A percentile compares a stretch with the other conserved stretches of the same genome.
phyloP scores from a whole-genome alignment of 2,329 filamentous ascomycete species.

The Macrophomina tecta region DNA sequence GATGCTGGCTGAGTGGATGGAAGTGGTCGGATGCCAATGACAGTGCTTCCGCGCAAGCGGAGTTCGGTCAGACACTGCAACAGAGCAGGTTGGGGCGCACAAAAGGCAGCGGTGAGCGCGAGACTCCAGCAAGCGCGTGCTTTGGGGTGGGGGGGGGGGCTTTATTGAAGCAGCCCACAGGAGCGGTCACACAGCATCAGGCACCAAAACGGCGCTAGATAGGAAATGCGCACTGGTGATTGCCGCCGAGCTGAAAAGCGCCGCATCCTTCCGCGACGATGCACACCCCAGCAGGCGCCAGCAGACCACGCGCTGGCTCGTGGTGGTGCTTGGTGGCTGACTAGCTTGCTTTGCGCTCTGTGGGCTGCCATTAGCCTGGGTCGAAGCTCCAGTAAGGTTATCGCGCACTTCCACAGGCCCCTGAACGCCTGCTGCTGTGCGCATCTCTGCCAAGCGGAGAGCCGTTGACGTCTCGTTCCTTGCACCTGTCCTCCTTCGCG shows the following conservation, averaged over 20 bases:
- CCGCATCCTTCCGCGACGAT: background rate
- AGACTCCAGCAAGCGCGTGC: background rate
- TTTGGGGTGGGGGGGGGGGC: background rate
- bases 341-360: background rate
- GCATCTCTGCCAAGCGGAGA: background rate
- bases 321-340: slow-evolving; percentile 16
- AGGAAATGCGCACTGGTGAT: background rate
- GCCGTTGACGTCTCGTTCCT: slow-evolving; percentile 8
- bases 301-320: slow-evolving; percentile 22
- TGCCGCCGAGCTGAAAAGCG: slow-evolving; percentile 13
- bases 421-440: background rate
- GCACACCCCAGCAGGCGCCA: background rate
- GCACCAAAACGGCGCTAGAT: background rate
- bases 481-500: background rate
- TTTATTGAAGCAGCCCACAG: background rate
- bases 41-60: too few species aligned
- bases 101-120: background rate
- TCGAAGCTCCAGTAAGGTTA: slow-evolving; percentile 4
- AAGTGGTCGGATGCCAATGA: too few species aligned
- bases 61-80: background rate
- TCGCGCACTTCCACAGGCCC: background rate
- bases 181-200: background rate
- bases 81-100: background rate
- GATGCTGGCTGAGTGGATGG: too few species aligned
- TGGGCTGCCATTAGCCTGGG: background rate